These are phyloP conservation scores for Cinnamomum chago DNA, from an alignment of 164 flowering plant species.

Conservation along the genomic window DNA sequence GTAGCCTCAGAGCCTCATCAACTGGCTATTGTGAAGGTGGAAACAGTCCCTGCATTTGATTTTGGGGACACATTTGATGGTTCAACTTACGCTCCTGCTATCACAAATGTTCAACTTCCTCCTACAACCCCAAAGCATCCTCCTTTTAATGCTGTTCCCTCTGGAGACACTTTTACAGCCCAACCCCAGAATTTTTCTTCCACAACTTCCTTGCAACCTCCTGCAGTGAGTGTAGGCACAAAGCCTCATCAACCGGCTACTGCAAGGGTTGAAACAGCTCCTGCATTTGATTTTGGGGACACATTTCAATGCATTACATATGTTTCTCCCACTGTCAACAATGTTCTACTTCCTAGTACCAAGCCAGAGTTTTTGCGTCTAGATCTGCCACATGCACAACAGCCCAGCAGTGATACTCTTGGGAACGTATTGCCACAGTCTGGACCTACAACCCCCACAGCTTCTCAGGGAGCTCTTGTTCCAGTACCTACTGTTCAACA, in stretches of 20 bases:
- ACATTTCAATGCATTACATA: constrained; percentile 42
- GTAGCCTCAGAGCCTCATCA: constrained; percentile 28
- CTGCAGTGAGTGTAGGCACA: constrained; percentile 18
- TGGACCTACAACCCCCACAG: constrained; percentile 28
- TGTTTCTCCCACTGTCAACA: constrained; percentile 19
- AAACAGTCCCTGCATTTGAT: constrained; percentile 27
- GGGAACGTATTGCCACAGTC: constrained; percentile 38
- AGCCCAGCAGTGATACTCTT: constrained; percentile 19
- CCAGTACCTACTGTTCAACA: constrained; percentile 38
- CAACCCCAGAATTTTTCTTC: constrained; percentile 35
- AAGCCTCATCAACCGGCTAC: constrained; percentile 27
- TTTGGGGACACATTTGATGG: constrained; percentile 49
- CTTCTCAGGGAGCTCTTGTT: constrained; percentile 31
- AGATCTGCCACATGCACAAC: constrained; percentile 28
- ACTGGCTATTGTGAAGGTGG: constrained; percentile 23
- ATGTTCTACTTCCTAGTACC: constrained; percentile 23
- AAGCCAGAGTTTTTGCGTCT: constrained; percentile 36
- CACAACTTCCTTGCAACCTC: constrained; percentile 30
- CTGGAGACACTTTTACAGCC: constrained; percentile 27
- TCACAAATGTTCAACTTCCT: constrained; percentile 19
- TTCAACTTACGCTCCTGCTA: constrained; percentile 26
- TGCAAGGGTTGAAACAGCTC: constrained; percentile 23
- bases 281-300: constrained; percentile 41
- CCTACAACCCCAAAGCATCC: constrained; percentile 35
- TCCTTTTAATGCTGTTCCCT: constrained; percentile 79